These are phyloP conservation scores for Hibiscus trionum DNA, from an alignment of 345 rosid genomes.

Conservation along the genomic window DNA sequence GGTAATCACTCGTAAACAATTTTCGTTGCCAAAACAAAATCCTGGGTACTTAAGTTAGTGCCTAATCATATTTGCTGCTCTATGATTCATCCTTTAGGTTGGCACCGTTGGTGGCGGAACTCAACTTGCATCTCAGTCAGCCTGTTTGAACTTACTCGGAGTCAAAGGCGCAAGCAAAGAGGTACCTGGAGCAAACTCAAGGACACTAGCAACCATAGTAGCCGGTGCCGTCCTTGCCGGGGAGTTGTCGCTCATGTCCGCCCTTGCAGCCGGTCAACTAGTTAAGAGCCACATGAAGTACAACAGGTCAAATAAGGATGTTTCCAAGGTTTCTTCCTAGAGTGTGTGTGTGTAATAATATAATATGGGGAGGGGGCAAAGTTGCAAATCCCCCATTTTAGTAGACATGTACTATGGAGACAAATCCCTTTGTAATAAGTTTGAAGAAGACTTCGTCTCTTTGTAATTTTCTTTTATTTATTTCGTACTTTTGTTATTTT, in stretches of 20 bases:
- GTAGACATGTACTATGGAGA: neutral
- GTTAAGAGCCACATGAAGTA: conserved; percentile 70
- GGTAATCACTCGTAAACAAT: conserved; percentile 23
- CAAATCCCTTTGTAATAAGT: conserved; percentile 8
- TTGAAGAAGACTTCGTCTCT: neutral
- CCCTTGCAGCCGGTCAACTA: conserved; percentile 69
- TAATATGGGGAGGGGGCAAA: neutral
- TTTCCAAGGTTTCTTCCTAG: conserved; percentile 23
- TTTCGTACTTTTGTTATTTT: neutral
- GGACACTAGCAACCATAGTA: conserved; percentile 42
- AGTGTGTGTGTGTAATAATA: neutral
- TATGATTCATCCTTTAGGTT: conserved; percentile 29
- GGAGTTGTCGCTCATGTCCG: conserved; percentile 71
- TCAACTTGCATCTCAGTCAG: conserved; percentile 72
- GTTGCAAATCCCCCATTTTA: neutral
- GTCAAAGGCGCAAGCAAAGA: conserved; percentile 60
- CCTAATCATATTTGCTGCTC: neutral
- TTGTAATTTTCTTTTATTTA: neutral
- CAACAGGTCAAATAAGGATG: conserved; percentile 55
- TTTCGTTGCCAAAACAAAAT: neutral
- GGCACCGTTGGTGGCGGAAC: conserved; percentile 81
- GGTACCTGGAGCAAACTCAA: conserved; percentile 47
- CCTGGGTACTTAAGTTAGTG: neutral
- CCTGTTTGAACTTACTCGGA: conserved; percentile 58
- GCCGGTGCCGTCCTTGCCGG: conserved; percentile 67